Evolutionary conservation across 192 early-diverging fungal species (phyloP).

Genomic region (Podila verticillata): DNA sequence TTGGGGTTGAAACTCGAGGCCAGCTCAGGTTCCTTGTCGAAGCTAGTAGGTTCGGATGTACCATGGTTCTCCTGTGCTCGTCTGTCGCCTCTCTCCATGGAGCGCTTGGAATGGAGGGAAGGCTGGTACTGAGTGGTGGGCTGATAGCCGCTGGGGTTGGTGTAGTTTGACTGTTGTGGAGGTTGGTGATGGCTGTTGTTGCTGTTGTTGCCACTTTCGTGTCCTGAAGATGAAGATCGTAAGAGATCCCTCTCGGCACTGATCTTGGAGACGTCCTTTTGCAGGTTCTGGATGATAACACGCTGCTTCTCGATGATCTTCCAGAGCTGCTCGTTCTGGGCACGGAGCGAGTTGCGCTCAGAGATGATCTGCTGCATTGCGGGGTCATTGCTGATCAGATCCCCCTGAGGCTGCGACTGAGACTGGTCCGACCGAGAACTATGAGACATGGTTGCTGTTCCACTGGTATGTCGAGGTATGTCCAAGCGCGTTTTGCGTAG

Average conservation of each 20-base stretch:
- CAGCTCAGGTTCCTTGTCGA: conserved; percentile 10
- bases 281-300: conserved; percentile 86
- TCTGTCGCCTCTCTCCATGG: conserved; percentile 12
- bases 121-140: conserved; percentile 5
- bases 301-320: conserved; percentile 93
- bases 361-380: conserved; percentile 54
- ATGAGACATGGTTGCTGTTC: conserved; percentile 19
- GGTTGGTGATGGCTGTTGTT: conserved; percentile 6
- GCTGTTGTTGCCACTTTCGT: conserved; percentile 7
- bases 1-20: conserved; percentile 4
- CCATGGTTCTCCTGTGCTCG: conserved; percentile 10
- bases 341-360: conserved; percentile 76
- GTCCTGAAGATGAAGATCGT: background rate
- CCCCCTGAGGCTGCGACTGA: background rate
- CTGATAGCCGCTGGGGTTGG: conserved; percentile 1
- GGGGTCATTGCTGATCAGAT: conserved; percentile 4
- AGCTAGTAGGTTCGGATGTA: background rate
- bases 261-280: conserved; percentile 65
- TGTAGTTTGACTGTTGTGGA: background rate
- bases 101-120: conserved; percentile 21
- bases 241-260: conserved; percentile 54
- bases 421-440: conserved; percentile 42
- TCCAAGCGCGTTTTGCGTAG: background rate
- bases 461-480: background rate
- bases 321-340: conserved; percentile 90